Conservation (phyloP, 139 green algal genomes). For the Tetraselmis striata region DNA sequence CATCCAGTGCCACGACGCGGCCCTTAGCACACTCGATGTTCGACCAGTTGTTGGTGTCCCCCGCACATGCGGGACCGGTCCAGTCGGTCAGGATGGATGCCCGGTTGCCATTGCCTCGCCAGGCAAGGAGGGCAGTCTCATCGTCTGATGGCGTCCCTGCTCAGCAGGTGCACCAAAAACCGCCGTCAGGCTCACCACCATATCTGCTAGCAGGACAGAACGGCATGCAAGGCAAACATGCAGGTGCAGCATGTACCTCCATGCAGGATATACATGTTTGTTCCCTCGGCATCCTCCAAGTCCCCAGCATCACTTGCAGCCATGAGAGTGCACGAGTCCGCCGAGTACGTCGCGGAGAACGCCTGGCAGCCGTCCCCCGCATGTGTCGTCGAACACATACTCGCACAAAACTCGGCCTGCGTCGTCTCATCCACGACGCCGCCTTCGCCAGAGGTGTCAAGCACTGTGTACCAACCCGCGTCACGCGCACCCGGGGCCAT, state of each 20-base stretch:
- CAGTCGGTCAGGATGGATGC: not conserved
- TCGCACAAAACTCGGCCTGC: not conserved
- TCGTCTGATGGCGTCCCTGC: not conserved
- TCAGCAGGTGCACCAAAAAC: no score
- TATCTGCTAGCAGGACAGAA: no score
- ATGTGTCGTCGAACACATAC: not conserved
- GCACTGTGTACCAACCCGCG: not conserved
- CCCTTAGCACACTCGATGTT: not conserved
- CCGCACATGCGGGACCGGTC: not conserved
- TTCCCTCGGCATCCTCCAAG: not conserved
- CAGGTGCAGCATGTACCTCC: not conserved
- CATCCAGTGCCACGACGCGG: not conserved
- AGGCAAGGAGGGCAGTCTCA: not conserved
- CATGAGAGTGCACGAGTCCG: not conserved
- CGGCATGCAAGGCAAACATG: not conserved
- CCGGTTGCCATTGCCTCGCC: not conserved
- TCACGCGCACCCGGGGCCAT: not conserved
- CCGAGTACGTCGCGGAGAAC: not conserved
- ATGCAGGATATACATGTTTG: not conserved
- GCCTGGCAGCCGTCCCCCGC: not conserved
- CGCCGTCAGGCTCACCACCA: no score
- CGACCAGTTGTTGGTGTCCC: not conserved
- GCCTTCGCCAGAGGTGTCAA: not conserved
- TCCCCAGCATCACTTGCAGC: not conserved
- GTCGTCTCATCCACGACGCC: not conserved